Percentiles rank a stretch among this genome's conserved stretches.
These are phyloP conservation scores for Kwoniella heveanensis DNA, from an alignment of 768 basidiomycete species.

Conservation along the genomic window DNA sequence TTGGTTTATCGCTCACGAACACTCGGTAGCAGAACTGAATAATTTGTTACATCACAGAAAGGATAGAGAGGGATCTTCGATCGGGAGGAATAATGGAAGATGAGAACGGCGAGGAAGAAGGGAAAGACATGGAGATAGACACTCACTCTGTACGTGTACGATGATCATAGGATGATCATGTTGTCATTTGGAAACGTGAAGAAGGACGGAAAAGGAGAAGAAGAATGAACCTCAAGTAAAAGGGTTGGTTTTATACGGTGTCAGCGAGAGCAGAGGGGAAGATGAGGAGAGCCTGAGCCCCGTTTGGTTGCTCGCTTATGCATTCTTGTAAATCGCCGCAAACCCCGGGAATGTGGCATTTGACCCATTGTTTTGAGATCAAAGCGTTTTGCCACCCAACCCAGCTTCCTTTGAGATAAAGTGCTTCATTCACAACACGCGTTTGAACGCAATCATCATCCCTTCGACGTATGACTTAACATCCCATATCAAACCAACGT, in stretches of 20 bases:
- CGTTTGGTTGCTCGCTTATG: neutral
- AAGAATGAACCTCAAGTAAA: neutral
- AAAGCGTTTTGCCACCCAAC: too few species aligned
- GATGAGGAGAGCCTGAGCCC: neutral
- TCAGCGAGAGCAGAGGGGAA: too few species aligned
- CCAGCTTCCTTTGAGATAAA: too few species aligned
- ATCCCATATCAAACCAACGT: too few species aligned
- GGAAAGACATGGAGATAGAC: constrained; percentile 1
- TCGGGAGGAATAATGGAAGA: constrained; percentile 9
- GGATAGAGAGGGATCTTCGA: constrained; percentile 4
- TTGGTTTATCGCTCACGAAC: constrained; percentile 49
- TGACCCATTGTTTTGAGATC: too few species aligned
- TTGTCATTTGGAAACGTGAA: constrained; percentile 2
- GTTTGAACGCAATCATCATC: too few species aligned
- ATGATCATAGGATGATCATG: constrained; percentile 12
- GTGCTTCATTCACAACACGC: too few species aligned
- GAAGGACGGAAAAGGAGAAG: constrained; percentile 11
- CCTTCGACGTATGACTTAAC: too few species aligned
- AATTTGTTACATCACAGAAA: constrained; percentile 44
- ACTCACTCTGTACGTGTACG: constrained; percentile 1
- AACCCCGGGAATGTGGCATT: too few species aligned
- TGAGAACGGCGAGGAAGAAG: neutral
- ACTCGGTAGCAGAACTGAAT: constrained; percentile 56
- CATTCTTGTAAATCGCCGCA: constrained; percentile 13
- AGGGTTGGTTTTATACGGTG: too few species aligned